Conservation (phyloP, 805 yeast genomes). For the Candida nemodendra region DNA sequence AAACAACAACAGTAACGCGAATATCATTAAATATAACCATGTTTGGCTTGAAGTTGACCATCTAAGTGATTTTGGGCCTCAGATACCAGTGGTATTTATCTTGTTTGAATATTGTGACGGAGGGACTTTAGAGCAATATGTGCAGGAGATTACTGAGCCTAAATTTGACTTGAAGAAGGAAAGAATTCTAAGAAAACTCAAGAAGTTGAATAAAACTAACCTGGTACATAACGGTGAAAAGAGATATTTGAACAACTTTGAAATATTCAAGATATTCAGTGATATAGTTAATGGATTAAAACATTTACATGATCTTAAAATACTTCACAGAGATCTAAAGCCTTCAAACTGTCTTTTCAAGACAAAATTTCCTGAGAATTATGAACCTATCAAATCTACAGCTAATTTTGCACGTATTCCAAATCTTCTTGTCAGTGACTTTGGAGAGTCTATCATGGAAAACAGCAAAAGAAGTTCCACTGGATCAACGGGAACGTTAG, state of each 20-base stretch:
- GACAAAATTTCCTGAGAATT: slow-evolving; percentile 25
- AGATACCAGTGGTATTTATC: slow-evolving; percentile 64
- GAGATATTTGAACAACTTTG: slow-evolving; percentile 47
- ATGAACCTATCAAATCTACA: slow-evolving; percentile 25
- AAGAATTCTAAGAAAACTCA: slow-evolving; percentile 29
- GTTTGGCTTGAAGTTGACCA: slow-evolving; percentile 82
- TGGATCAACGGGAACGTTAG: slow-evolving; percentile 86
- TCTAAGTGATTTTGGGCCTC: slow-evolving; percentile 51
- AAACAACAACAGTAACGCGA: slow-evolving; percentile 35
- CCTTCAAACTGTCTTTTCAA: slow-evolving; percentile 82
- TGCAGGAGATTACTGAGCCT: slow-evolving; percentile 38
- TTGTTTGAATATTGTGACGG: slow-evolving; percentile 87
- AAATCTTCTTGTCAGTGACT: slow-evolving; percentile 76
- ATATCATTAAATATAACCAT: slow-evolving; percentile 82
- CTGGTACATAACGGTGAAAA: not conserved
- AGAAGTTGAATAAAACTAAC: slow-evolving; percentile 10
- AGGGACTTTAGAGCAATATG: slow-evolving; percentile 76
- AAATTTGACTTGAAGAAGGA: slow-evolving; percentile 38
- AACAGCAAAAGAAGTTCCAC: slow-evolving; percentile 65
- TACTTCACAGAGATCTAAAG: slow-evolving; percentile 85
- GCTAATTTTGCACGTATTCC: slow-evolving; percentile 45
- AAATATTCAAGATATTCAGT: slow-evolving; percentile 63
- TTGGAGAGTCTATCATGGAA: slow-evolving; percentile 83
- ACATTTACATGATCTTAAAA: slow-evolving; percentile 69
- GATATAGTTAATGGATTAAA: slow-evolving; percentile 71